phyloP scores from a whole-genome alignment of 257 asterid species.

The Fraxinus quadrangulata region DNA sequence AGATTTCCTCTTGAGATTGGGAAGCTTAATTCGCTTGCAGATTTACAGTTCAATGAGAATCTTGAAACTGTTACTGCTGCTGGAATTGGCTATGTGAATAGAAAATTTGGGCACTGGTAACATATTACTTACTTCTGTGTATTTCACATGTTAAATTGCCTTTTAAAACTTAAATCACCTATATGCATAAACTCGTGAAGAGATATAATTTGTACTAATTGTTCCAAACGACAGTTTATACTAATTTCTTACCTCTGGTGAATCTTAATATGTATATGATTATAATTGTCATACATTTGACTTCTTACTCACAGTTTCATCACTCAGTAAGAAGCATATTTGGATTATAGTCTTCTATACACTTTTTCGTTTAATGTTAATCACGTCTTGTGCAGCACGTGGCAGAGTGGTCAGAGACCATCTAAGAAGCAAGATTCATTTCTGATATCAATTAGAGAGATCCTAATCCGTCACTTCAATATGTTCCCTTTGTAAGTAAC shows the following conservation, averaged over 20 bases:
- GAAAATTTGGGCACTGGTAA: slow-evolving; percentile 85
- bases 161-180: neutral
- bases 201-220: neutral
- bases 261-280: neutral
- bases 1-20: slow-evolving; percentile 67
- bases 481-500: slow-evolving; percentile 59
- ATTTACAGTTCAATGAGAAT: slow-evolving; percentile 56
- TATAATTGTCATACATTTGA: neutral
- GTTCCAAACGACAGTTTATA: neutral
- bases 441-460: slow-evolving; percentile 36
- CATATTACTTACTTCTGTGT: slow-evolving; percentile 14
- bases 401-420: slow-evolving; percentile 44
- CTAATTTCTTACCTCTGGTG: neutral
- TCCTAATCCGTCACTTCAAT: slow-evolving; percentile 48
- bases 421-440: slow-evolving; percentile 40
- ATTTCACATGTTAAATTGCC: neutral
- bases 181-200: neutral
- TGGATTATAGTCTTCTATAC: neutral
- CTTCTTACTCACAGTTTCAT: neutral
- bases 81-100: slow-evolving; percentile 55
- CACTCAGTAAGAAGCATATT: neutral
- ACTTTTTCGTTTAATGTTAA: neutral
- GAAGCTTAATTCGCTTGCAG: slow-evolving; percentile 58
- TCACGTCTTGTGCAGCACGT: slow-evolving; percentile 41
- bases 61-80: slow-evolving; percentile 45